phyloP scores from a whole-genome alignment of 2,329 filamentous ascomycete species.

The Akanthomyces lecanii region DNA sequence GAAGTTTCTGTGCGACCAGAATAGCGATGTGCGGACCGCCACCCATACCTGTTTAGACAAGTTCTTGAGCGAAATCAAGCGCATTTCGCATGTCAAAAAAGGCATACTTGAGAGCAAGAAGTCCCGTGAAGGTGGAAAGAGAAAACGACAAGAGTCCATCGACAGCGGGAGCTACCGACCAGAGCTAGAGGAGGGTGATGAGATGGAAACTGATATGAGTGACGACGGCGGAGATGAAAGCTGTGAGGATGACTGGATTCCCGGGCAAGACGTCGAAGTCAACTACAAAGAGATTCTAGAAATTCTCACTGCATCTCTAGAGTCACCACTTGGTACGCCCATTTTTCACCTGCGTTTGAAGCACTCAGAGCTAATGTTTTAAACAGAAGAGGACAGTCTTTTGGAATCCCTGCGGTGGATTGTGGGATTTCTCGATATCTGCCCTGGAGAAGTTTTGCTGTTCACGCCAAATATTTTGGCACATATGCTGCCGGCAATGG shows the following conservation, averaged over 20 bases:
- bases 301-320: conserved; percentile 84
- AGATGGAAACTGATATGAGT: conserved; percentile 54
- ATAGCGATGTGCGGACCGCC: conserved; percentile 88
- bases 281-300: conserved; percentile 89
- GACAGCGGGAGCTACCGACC: conserved; percentile 60
- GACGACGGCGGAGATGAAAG: conserved; percentile 57
- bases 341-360: not conserved
- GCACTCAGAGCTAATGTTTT: not conserved
- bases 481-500: conserved; percentile 89
- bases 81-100: conserved; percentile 88
- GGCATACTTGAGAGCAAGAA: conserved; percentile 84
- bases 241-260: conserved; percentile 90
- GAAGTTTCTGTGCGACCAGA: conserved; percentile 87
- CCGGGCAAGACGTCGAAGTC: conserved; percentile 92
- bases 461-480: conserved; percentile 91
- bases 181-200: conserved; percentile 56
- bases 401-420: conserved; percentile 92
- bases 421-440: conserved; percentile 93
- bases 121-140: conserved; percentile 61
- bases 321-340: conserved; percentile 67
- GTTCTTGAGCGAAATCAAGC: conserved; percentile 89
- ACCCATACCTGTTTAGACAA: conserved; percentile 86
- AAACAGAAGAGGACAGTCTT: conserved; percentile 79
- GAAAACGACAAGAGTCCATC: conserved; percentile 65
- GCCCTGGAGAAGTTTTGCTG: conserved; percentile 89